These are phyloP conservation scores for Sporothrix euskadiensis DNA, from an alignment of 2,329 filamentous ascomycete genomes.

Conservation along the genomic window DNA sequence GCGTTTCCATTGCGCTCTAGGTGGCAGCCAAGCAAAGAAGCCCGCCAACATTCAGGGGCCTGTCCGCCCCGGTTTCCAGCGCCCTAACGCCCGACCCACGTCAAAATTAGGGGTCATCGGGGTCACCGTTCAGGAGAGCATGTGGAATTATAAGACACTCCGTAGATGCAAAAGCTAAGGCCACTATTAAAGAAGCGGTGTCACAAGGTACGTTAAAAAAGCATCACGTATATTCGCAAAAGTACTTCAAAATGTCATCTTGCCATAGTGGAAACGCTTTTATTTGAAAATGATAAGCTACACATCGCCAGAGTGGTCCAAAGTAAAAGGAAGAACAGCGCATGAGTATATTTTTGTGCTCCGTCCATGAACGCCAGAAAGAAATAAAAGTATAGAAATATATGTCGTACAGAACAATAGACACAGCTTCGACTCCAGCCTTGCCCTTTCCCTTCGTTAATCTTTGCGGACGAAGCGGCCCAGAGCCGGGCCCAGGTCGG, in stretches of 20 bases:
- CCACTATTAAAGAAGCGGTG: background rate
- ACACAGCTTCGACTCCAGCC: constrained; percentile 37
- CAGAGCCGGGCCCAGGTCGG: constrained; percentile 80
- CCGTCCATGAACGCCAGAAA: constrained; percentile 4
- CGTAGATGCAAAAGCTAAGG: background rate
- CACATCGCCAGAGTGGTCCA: no score
- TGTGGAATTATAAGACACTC: background rate
- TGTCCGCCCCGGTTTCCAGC: background rate
- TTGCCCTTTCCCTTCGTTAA: constrained; percentile 36
- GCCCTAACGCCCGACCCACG: background rate
- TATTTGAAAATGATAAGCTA: background rate
- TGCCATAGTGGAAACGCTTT: background rate
- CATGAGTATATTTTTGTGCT: constrained; percentile 1
- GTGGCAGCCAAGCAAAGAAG: background rate
- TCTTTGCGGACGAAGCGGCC: constrained; percentile 79
- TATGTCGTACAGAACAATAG: background rate
- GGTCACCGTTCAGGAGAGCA: background rate
- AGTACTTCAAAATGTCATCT: background rate
- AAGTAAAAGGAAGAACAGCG: background rate
- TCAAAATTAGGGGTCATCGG: background rate
- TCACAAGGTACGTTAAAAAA: background rate
- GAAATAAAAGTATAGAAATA: background rate
- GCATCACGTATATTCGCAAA: background rate
- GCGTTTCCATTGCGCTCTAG: background rate
- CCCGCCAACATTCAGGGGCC: background rate